Base-by-base conservation (phyloP, 352 stramenopile species). In the Globisporangium yorkense region DNA sequence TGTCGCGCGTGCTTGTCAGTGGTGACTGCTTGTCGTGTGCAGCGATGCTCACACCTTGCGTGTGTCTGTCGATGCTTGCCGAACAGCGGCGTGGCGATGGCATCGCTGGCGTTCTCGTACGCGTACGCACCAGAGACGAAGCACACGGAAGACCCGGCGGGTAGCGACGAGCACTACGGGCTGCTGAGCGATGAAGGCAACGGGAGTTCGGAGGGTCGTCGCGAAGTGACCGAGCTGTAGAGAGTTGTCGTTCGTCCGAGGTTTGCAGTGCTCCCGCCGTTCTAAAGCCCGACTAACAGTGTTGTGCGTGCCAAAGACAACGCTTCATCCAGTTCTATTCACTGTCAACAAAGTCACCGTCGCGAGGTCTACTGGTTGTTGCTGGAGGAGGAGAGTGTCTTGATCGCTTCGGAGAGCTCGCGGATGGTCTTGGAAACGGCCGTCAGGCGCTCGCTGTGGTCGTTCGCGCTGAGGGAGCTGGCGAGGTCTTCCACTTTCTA, bases 401-500 rank as follows among this genome's bases (percentile, higher is more conserved):
- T 70, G 54, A 80, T 84, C 47, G 71, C 74, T 57, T 83, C 63
- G 33, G 77, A 74, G 45, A 93, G 70, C 37, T 93, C 80, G 31
- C 73, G 68, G 50, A 93, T 72, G 49, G 80, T 77, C 59, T 87
- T 88, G 24, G 77, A 61, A 0, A 88, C 66, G 18, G 75, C 69
- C 2, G 77, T 43, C 4, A 87, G 67, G 13, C 82, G 78, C 57
- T 89, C 82, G 51, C 61, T 75, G 57, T 88, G 73, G 57, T 88
- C 82, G 24, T 60, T 67, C 5, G 73, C 62, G 16, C 75, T 83
- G 8, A 92, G 63, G 16, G 77, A 80, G 31, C 74, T 56, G 20
- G 77, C 76, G 52, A 89, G 67, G 20, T 77, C 65, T 64, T 71
- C 73, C 56, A 92, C 82, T 90, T 90, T 92, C 83, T 92, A 63